Conservation (phyloP, 352 stramenopile species). For the Blastocystis sp. region DNA sequence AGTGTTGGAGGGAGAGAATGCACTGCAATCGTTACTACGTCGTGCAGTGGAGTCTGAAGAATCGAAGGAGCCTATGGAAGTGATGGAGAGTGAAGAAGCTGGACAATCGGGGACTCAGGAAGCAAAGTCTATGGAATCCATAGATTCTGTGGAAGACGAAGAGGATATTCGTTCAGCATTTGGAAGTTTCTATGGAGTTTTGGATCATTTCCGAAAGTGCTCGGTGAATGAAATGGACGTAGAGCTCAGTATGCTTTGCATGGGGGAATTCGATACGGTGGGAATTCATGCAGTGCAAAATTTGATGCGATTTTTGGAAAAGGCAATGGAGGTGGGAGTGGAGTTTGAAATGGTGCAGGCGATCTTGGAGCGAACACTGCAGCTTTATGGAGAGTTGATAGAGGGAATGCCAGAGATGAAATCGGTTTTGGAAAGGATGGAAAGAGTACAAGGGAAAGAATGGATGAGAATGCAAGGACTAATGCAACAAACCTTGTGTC, state of each 20-base stretch:
- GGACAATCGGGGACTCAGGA: not conserved
- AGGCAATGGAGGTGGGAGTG: not conserved
- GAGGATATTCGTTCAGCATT: not conserved
- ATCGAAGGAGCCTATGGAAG: not conserved
- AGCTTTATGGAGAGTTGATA: slow-evolving; percentile 36
- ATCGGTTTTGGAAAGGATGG: slow-evolving; percentile 3
- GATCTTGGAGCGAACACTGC: slow-evolving; percentile 4
- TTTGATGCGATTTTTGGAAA: slow-evolving; percentile 17
- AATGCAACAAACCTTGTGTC: slow-evolving; percentile 43
- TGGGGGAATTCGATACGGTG: slow-evolving; percentile 14
- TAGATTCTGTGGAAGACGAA: slow-evolving; percentile 12
- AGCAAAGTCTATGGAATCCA: not conserved
- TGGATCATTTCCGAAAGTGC: not conserved
- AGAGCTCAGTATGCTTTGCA: slow-evolving; percentile 36
- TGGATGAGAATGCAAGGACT: slow-evolving; percentile 54
- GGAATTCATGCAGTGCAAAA: not conserved
- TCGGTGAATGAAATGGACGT: not conserved
- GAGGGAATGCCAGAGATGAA: slow-evolving; percentile 1
- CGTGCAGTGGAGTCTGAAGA: not conserved
- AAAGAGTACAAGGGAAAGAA: not conserved
- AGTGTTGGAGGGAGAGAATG: not conserved
- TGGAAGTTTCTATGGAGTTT: not conserved
- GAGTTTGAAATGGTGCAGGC: slow-evolving; percentile 60
- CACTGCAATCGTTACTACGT: not conserved
- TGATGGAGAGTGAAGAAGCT: not conserved